phyloP scores from a whole-genome alignment of 306 rosid species.

The Pachyrhizus erosus region DNA sequence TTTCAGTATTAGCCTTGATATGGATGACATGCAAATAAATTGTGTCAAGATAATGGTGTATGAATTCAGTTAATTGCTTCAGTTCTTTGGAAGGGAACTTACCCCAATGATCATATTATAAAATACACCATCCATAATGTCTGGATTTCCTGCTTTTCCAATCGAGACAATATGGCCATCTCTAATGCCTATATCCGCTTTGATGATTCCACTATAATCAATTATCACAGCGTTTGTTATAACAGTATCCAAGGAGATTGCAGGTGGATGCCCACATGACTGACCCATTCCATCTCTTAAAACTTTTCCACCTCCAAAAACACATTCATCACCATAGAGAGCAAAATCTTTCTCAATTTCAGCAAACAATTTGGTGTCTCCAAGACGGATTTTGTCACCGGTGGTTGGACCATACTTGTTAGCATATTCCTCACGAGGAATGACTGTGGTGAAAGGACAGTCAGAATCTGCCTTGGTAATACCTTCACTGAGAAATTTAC shows the following conservation, averaged over 20 bases:
- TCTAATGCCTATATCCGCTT: constrained; percentile 85
- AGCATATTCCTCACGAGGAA: constrained; percentile 69
- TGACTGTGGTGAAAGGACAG: constrained; percentile 44
- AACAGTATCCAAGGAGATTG: constrained; percentile 67
- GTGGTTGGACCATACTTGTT: constrained; percentile 80
- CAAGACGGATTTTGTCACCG: constrained; percentile 82
- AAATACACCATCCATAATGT: constrained; percentile 60
- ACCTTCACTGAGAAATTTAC: constrained; percentile 76
- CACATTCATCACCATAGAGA: constrained; percentile 78
- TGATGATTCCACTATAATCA: constrained; percentile 78
- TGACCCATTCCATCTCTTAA: constrained; percentile 89
- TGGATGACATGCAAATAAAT: background rate
- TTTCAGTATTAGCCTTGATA: constrained; percentile 74
- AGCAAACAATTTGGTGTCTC: constrained; percentile 76
- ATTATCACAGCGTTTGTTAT: constrained; percentile 75
- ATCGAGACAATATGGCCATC: constrained; percentile 58
- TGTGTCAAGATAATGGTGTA: constrained; percentile 4
- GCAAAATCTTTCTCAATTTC: constrained; percentile 76
- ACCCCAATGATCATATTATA: constrained; percentile 67
- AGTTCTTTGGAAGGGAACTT: constrained; percentile 42
- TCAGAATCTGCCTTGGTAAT: constrained; percentile 48
- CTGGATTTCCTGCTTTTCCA: constrained; percentile 92
- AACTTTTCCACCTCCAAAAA: constrained; percentile 88
- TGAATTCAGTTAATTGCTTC: background rate
- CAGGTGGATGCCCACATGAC: constrained; percentile 54